These are phyloP conservation scores for Lagenidium sp. DNA, from an alignment of 352 stramenopile species.

Conservation along the genomic window DNA sequence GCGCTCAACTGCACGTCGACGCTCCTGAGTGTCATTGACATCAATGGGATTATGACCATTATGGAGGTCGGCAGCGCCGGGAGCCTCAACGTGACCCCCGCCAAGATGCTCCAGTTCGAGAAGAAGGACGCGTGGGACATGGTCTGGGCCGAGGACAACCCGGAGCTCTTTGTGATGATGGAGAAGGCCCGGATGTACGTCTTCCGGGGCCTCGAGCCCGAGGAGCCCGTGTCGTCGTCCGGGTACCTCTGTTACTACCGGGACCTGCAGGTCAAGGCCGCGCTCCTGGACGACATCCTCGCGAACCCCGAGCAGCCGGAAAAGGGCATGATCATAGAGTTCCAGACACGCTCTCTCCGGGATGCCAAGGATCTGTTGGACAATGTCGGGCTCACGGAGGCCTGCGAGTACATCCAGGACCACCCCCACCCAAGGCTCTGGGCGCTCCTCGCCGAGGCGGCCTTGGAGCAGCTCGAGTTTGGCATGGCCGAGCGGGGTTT, in stretches of 20 bases:
- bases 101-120: slow-evolving; percentile 71
- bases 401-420: slow-evolving; percentile 78
- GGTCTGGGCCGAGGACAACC: slow-evolving; percentile 88
- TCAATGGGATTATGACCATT: slow-evolving; percentile 80
- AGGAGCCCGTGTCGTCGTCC: slow-evolving; percentile 86
- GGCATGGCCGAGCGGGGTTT: slow-evolving; percentile 89
- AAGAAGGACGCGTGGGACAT: slow-evolving; percentile 91
- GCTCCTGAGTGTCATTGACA: slow-evolving; percentile 86
- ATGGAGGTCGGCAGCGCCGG: slow-evolving; percentile 67
- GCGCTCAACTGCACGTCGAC: slow-evolving; percentile 87
- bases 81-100: slow-evolving; percentile 48
- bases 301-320: slow-evolving; percentile 69
- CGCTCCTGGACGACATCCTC: slow-evolving; percentile 82
- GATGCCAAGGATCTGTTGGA: slow-evolving; percentile 85
- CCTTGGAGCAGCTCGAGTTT: slow-evolving; percentile 88
- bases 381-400: slow-evolving; percentile 69
- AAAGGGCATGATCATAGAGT: slow-evolving; percentile 77
- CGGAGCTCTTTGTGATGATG: slow-evolving; percentile 89
- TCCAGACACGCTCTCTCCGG: slow-evolving; percentile 82
- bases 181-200: slow-evolving; percentile 91
- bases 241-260: slow-evolving; percentile 87
- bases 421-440: slow-evolving; percentile 84
- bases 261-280: slow-evolving; percentile 81
- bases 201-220: slow-evolving; percentile 69
- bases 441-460: slow-evolving; percentile 80